Conservation (phyloP, 345 rosid species). For the Brassica cretica region DNA sequence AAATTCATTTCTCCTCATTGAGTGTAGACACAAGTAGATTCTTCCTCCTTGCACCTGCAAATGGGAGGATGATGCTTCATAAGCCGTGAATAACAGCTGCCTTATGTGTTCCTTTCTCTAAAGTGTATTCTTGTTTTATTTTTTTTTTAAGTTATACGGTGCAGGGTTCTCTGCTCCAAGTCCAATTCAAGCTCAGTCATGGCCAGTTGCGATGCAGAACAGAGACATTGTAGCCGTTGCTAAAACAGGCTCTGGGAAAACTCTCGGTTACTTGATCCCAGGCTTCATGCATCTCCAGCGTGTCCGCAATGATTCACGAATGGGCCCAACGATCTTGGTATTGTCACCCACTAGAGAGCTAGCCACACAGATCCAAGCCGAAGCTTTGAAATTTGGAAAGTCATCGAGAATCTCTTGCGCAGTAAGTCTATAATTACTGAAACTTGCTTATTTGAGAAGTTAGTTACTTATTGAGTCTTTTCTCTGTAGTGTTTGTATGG, state of each 20-base stretch:
- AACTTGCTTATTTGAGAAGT: not conserved
- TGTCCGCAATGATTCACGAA: conserved; percentile 54
- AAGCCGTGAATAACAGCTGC: conserved; percentile 25
- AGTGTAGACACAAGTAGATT: conserved; percentile 48
- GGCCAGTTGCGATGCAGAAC: conserved; percentile 91
- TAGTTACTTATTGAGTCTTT: conserved; percentile 2
- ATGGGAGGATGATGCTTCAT: conserved; percentile 69
- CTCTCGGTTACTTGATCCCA: conserved; percentile 88
- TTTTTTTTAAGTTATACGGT: conserved; percentile 70
- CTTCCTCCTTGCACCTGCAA: conserved; percentile 73
- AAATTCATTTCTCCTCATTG: conserved; percentile 41
- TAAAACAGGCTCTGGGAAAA: conserved; percentile 97
- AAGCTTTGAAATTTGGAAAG: conserved; percentile 89
- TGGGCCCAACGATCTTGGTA: conserved; percentile 93
- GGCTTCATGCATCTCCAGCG: conserved; percentile 79
- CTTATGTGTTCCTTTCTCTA: conserved; percentile 52
- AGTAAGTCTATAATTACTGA: conserved; percentile 45
- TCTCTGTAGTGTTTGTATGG: conserved; percentile 80
- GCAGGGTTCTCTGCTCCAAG: conserved; percentile 95
- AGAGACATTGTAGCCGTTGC: conserved; percentile 95
- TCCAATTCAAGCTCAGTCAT: conserved; percentile 98
- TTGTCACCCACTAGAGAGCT: conserved; percentile 97
- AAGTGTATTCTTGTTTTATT: conserved; percentile 45
- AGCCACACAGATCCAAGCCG: conserved; percentile 95
- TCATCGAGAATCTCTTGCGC: conserved; percentile 84